Conservation (phyloP, 768 basidiomycete genomes). For the Xerocomellus intermedius region DNA sequence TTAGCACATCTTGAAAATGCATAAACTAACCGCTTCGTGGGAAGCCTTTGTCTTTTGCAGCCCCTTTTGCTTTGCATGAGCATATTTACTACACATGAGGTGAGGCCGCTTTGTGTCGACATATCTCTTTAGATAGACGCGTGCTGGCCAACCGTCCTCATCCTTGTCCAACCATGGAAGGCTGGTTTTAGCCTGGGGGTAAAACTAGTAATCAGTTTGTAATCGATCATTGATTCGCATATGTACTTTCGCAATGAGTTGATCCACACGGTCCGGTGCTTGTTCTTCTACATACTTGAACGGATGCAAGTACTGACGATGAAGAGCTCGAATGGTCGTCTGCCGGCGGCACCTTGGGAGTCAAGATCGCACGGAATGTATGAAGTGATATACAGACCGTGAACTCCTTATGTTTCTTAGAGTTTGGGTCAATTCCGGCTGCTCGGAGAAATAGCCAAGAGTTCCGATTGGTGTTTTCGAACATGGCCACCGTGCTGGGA, state of each 20-base stretch:
- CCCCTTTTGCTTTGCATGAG: neutral
- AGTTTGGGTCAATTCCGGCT: neutral
- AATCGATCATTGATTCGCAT: neutral
- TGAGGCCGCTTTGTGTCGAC: slow-evolving; percentile 9
- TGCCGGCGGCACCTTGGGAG: neutral
- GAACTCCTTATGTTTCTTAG: slow-evolving; percentile 7
- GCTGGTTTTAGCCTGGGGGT: slow-evolving; percentile 2
- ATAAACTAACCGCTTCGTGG: neutral
- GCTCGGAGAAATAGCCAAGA: neutral
- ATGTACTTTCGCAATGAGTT: slow-evolving; percentile 7
- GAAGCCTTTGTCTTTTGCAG: neutral
- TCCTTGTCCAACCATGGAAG: slow-evolving; percentile 23
- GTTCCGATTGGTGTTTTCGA: neutral
- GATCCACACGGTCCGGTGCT: slow-evolving; percentile 1
- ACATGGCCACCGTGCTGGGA: neutral
- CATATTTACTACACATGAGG: neutral
- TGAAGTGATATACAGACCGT: neutral
- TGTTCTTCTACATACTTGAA: slow-evolving; percentile 22
- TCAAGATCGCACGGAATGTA: neutral
- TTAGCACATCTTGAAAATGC: neutral
- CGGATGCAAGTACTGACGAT: slow-evolving; percentile 3
- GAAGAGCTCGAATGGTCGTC: slow-evolving; percentile 8
- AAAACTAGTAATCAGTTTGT: neutral
- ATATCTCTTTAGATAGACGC: slow-evolving; percentile 21
- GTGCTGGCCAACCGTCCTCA: slow-evolving; percentile 19